phyloP scores from a whole-genome alignment of 164 flowering plant genomes.

The Berberis vulgaris region DNA sequence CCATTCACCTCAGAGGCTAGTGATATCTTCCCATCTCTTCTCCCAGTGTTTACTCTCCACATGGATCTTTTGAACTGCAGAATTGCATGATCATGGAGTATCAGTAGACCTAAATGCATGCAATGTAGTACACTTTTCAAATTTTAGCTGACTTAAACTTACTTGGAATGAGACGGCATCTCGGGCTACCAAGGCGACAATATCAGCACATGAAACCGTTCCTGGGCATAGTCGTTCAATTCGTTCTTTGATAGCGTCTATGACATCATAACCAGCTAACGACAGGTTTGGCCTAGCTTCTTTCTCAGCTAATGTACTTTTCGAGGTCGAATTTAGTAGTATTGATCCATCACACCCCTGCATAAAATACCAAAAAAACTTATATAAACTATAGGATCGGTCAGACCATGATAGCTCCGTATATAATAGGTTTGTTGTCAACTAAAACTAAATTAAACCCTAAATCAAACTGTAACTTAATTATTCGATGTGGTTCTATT shows the following conservation, averaged over 20 bases:
- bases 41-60: conserved; percentile 47
- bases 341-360: conserved; percentile 75
- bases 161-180: conserved; percentile 34
- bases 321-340: conserved; percentile 34
- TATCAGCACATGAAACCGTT: conserved; percentile 49
- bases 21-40: conserved; percentile 65
- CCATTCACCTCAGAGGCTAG: conserved; percentile 22
- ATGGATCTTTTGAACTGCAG: conserved; percentile 30
- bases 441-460: not conserved
- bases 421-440: not conserved
- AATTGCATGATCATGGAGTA: not conserved
- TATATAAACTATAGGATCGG: not conserved
- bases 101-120: not conserved
- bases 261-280: conserved; percentile 41
- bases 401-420: too few species aligned
- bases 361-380: not conserved
- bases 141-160: too few species aligned
- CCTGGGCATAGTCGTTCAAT: conserved; percentile 50
- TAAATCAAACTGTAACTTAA: too few species aligned
- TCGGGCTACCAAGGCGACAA: conserved; percentile 44
- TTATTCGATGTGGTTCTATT: too few species aligned
- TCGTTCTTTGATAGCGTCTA: conserved; percentile 38
- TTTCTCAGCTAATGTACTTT: conserved; percentile 35
- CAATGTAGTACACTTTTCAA: not conserved
- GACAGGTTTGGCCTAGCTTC: conserved; percentile 29